Conservation (phyloP, 2,329 filamentous ascomycete genomes). For the Hypoxylon sp. region DNA sequence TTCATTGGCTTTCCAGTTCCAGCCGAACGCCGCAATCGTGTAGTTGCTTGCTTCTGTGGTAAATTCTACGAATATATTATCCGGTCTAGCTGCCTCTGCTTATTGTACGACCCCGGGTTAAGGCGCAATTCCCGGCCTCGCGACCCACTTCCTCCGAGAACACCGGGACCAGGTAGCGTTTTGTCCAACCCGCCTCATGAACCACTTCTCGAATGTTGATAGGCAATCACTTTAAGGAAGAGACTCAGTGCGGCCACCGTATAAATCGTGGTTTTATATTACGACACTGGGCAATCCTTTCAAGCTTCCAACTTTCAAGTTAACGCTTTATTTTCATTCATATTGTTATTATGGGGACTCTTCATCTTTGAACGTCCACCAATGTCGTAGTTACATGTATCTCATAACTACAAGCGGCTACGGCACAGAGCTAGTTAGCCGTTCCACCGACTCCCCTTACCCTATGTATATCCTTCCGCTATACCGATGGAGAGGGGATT, state of each 20-base stretch:
- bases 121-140: too few relatives aligned
- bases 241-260: too few relatives aligned
- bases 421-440: background rate
- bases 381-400: background rate
- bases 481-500: background rate
- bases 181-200: too few relatives aligned
- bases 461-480: background rate
- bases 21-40: too few relatives aligned
- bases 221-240: too few relatives aligned
- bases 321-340: background rate
- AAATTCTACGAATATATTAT: too few relatives aligned
- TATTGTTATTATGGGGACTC: background rate
- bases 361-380: background rate
- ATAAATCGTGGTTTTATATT: background rate
- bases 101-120: too few relatives aligned
- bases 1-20: background rate
- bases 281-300: background rate
- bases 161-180: too few relatives aligned
- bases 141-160: too few relatives aligned
- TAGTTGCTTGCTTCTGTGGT: too few relatives aligned
- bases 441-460: background rate
- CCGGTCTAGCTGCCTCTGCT: too few relatives aligned
- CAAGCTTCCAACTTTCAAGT: background rate
- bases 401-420: constrained; percentile 3
- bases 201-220: too few relatives aligned